These are phyloP conservation scores for Sporothrix inflata DNA, from an alignment of 2,329 filamentous ascomycete genomes.

Conservation along the genomic window DNA sequence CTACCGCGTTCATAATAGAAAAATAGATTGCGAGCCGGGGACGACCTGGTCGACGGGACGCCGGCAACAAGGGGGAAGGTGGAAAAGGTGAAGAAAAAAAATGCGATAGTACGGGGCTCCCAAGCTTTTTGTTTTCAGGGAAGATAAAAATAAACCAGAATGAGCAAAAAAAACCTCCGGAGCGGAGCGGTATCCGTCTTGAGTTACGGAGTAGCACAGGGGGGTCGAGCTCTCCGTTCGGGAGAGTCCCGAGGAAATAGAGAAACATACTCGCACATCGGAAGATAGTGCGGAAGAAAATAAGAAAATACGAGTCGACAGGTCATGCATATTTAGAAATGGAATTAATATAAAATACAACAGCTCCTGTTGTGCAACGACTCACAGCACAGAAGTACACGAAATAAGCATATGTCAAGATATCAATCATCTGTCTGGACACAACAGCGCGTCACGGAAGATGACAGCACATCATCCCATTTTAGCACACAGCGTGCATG, in stretches of 20 bases:
- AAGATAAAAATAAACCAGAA: constrained; percentile 25
- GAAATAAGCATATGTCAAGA: neutral
- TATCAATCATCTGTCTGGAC: neutral
- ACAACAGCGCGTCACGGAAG: constrained; percentile 5
- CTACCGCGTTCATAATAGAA: neutral
- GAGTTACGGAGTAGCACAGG: constrained; percentile 1
- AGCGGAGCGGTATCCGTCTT: neutral
- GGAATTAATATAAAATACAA: neutral
- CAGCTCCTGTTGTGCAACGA: neutral
- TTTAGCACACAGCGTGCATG: neutral
- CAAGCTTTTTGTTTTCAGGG: constrained; percentile 1
- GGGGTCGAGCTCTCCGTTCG: neutral
- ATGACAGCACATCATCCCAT: neutral
- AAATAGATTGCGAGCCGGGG: constrained; percentile 5
- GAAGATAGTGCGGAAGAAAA: neutral
- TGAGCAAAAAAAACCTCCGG: neutral
- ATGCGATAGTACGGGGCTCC: neutral
- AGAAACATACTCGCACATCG: neutral
- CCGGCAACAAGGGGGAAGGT: neutral
- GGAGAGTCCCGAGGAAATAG: constrained; percentile 3
- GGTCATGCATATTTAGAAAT: neutral
- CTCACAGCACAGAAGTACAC: neutral
- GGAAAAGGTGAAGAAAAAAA: constrained; percentile 1
- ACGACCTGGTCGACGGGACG: constrained; percentile 19
- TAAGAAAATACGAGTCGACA: neutral